Conservation (phyloP, 371 early-diverging fungal genomes). For the Syncephalastrum sp. region DNA sequence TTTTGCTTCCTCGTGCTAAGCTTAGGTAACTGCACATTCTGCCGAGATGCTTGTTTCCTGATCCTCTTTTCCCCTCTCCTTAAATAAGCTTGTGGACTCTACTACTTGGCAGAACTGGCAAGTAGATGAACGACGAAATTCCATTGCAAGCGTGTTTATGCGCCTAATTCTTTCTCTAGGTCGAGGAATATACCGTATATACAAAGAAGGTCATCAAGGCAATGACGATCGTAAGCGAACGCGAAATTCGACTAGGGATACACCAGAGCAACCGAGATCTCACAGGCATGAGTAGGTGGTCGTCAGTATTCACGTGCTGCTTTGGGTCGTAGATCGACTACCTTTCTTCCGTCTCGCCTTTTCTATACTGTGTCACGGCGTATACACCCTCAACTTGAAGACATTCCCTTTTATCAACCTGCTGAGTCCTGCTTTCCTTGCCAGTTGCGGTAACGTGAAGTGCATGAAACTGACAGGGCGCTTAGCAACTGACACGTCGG, state of each 20-base stretch:
- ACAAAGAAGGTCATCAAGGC: slow-evolving; percentile 74
- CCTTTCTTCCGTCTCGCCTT: slow-evolving; percentile 64
- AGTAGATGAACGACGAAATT: slow-evolving; percentile 15
- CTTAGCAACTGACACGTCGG: neutral
- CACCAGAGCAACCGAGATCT: too few relatives aligned
- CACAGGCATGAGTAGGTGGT: slow-evolving; percentile 38
- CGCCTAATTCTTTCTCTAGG: slow-evolving; percentile 25
- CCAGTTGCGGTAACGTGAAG: slow-evolving; percentile 59
- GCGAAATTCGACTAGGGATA: neutral
- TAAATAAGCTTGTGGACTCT: slow-evolving; percentile 77
- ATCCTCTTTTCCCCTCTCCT: neutral
- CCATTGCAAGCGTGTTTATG: slow-evolving; percentile 2
- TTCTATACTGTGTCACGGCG: slow-evolving; percentile 66
- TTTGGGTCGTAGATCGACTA: slow-evolving; percentile 69
- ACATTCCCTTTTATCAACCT: slow-evolving; percentile 75
- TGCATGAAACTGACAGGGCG: neutral
- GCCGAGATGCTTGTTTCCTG: neutral
- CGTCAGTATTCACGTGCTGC: slow-evolving; percentile 58
- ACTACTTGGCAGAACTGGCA: slow-evolving; percentile 76
- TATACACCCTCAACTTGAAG: slow-evolving; percentile 68
- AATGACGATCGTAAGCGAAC: slow-evolving; percentile 58
- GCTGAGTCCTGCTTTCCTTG: slow-evolving; percentile 60
- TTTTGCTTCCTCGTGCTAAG: slow-evolving; percentile 45
- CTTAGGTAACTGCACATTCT: slow-evolving; percentile 29
- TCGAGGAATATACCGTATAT: slow-evolving; percentile 81